Conservation (phyloP, 305 asterid genomes). For the Ajuga reptans region DNA sequence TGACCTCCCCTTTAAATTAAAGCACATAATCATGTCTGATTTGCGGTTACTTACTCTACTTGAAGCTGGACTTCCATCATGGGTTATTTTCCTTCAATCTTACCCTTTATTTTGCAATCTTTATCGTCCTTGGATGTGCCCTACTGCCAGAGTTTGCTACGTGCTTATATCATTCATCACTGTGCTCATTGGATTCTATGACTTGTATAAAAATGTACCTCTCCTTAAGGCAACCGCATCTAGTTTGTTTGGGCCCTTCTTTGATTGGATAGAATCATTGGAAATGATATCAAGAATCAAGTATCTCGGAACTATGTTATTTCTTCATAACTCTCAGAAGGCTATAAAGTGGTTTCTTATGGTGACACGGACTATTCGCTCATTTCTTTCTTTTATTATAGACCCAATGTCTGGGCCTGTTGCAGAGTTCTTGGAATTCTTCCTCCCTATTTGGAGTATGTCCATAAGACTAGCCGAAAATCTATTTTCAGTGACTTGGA, state of each 20-base stretch:
- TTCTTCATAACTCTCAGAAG: conserved; percentile 87
- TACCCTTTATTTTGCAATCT: conserved; percentile 83
- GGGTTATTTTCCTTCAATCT: conserved; percentile 95
- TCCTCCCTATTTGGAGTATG: conserved; percentile 64
- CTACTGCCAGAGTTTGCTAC: conserved; percentile 72
- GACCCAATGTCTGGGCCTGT: conserved; percentile 69
- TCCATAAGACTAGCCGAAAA: conserved; percentile 43
- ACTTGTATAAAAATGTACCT: conserved; percentile 85
- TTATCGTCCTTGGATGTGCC: conserved; percentile 99
- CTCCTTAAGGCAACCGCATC: conserved; percentile 88
- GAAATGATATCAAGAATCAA: conserved; percentile 87
- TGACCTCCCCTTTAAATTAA: conserved; percentile 73
- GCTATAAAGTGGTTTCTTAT: conserved; percentile 77
- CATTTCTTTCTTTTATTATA: conserved; percentile 44
- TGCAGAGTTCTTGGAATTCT: conserved; percentile 48
- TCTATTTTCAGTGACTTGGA: conserved; percentile 59
- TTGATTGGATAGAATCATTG: conserved; percentile 95
- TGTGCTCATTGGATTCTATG: conserved; percentile 88
- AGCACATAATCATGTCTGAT: conserved; percentile 61
- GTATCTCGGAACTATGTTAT: conserved; percentile 92
- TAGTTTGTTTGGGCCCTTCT: conserved; percentile 78
- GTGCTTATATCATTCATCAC: conserved; percentile 69
- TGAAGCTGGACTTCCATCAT: conserved; percentile 95
- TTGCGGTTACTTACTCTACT: conserved; percentile 72
- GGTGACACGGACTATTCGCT: conserved; percentile 49